These are phyloP conservation scores for Skeletonema grethae DNA, from an alignment of 108 stramenopile species.

Conservation along the genomic window DNA sequence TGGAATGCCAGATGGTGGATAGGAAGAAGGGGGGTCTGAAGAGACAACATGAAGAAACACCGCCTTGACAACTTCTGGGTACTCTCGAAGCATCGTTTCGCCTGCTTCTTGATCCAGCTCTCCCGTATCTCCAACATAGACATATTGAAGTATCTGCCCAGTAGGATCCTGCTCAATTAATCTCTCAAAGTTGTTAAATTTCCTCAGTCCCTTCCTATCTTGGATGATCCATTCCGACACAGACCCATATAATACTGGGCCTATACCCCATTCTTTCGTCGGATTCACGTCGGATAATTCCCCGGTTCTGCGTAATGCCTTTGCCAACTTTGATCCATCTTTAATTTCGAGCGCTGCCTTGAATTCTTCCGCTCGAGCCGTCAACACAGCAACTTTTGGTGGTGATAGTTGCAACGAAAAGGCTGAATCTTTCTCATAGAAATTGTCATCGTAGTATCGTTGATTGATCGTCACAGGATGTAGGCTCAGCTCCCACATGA, in stretches of 20 bases:
- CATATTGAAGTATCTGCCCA: constrained; percentile 78
- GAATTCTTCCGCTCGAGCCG: constrained; percentile 93
- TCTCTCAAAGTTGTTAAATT: constrained; percentile 89
- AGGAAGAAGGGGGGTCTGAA: constrained; percentile 43
- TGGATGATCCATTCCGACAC: constrained; percentile 95
- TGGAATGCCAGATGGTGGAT: constrained; percentile 29
- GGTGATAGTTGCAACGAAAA: constrained; percentile 32
- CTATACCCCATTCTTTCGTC: constrained; percentile 84
- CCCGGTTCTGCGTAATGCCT: constrained; percentile 76
- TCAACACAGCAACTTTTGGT: constrained; percentile 93
- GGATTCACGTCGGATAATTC: constrained; percentile 60
- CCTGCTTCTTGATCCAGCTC: constrained; percentile 93
- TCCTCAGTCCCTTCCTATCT: constrained; percentile 85
- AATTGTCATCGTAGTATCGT: constrained; percentile 29
- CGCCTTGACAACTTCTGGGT: constrained; percentile 89
- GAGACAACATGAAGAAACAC: constrained; percentile 92
- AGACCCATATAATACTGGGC: constrained; percentile 93
- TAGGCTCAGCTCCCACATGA: constrained; percentile 88
- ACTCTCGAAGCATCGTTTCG: constrained; percentile 88
- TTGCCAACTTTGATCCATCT: constrained; percentile 73
- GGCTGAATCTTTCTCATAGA: neutral
- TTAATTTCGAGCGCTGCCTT: constrained; percentile 93
- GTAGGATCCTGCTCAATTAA: constrained; percentile 87
- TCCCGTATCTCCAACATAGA: constrained; percentile 95
- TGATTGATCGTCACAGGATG: constrained; percentile 46